Conservation (phyloP, 1,284 basidiomycete species). For the Trametes versicolor region DNA sequence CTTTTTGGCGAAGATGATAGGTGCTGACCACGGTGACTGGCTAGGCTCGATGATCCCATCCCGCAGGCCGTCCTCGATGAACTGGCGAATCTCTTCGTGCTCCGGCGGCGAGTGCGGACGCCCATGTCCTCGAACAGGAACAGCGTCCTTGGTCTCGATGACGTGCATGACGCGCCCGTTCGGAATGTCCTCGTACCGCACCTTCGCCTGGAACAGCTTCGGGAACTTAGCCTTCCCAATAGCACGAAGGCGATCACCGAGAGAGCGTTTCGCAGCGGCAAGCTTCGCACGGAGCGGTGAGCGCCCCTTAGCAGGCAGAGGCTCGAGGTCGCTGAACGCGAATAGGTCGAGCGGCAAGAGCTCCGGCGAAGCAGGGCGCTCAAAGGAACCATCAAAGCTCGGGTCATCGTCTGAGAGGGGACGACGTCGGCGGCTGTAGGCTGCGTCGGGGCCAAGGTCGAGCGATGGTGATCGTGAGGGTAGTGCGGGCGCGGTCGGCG, state of each 20-base stretch:
- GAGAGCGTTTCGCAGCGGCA: background rate
- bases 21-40: background rate
- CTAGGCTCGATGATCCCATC: constrained; percentile 1
- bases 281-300: background rate
- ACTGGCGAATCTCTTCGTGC: background rate
- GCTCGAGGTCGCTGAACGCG: background rate
- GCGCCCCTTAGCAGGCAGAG: background rate
- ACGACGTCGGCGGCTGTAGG: background rate
- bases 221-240: background rate
- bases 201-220: background rate
- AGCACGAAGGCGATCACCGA: background rate
- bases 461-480: background rate
- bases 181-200: background rate
- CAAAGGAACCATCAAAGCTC: background rate
- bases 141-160: background rate
- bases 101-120: background rate
- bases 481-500: background rate
- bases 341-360: background rate
- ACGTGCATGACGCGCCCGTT: background rate
- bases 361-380: too few relatives aligned
- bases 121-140: background rate
- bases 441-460: background rate
- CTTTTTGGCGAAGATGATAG: background rate
- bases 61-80: constrained; percentile 1
- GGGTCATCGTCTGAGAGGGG: background rate